Evolutionary conservation across 2,329 filamentous ascomycete species (phyloP), one percentile per base, ranked within the genome.

Genomic region (Alternaria conjuncta): DNA sequence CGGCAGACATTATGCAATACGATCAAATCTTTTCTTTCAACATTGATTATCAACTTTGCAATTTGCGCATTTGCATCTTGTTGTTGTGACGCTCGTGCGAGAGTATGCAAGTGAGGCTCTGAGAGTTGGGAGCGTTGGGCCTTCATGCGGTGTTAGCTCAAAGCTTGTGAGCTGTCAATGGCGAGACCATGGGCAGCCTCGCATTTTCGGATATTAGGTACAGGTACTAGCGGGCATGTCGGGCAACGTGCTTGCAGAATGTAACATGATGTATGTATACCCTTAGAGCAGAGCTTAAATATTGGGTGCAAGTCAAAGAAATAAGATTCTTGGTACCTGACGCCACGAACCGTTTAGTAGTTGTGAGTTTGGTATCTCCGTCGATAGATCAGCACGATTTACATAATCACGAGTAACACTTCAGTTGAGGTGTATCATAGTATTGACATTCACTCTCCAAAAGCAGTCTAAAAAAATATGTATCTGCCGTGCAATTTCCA

Each of bases 401-500:
- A 21, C 12, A 41, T 28, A 2, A 32, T 53, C 28, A 41, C 18
- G 13, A 25, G 49, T 41, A 36, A 18, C 11, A 23, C n/a, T 30
- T 36, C 26, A 13, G 23, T 26, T 28, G 36, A 57, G 18, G 7
- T 57, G 12, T 30, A 57, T 57, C 45, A 36, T 47, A 50, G 20
- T 53, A 53, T 7, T 53, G 28, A 25, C 30, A 53, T 53, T 53
- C 20, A 21, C 18, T 13, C 13, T 59, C 36, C 32, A 23, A 18
- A 53, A 46, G 59, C 45, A 55, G 36, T 53, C 30, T 57, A 36
- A 10, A 44, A 9, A 47, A 43, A 41, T 41, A 18, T 41, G 43
- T 61, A 50, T 25, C 26, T 61, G 61, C 57, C 32, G n/a, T 25
- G 36, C 32, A 56, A 53, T 54, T 50, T 55, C 53, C 47, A 63